Conservation (phyloP, 108 stramenopile species). For the Nitzschia palea region DNA sequence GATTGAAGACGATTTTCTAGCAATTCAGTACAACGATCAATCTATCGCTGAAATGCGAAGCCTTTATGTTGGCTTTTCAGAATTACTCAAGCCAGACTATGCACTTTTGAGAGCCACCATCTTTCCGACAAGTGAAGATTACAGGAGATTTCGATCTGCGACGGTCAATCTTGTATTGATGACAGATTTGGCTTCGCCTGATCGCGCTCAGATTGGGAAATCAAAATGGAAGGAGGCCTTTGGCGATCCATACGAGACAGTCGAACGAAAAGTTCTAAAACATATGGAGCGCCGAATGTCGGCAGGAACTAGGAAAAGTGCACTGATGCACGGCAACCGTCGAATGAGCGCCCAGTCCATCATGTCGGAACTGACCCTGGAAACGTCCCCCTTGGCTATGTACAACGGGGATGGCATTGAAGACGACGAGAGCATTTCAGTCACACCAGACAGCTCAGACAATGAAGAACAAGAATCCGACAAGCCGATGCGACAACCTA, state of each 20-base stretch:
- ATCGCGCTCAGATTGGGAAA: conserved; percentile 68
- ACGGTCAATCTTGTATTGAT: conserved; percentile 57
- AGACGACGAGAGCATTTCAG: conserved; percentile 47
- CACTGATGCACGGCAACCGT: conserved; percentile 2
- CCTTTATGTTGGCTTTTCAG: conserved; percentile 65
- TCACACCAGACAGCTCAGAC: conserved; percentile 27
- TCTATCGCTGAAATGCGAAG: conserved; percentile 72
- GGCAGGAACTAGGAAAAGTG: not conserved
- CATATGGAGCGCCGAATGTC: conserved; percentile 14
- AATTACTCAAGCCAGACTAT: conserved; percentile 50
- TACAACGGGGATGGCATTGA: conserved; percentile 43
- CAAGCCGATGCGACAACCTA: not conserved
- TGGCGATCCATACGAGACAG: conserved; percentile 65
- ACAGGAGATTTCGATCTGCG: conserved; percentile 57
- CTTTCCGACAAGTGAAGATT: conserved; percentile 55
- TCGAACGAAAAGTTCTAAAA: conserved; percentile 43
- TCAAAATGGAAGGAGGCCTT: conserved; percentile 85
- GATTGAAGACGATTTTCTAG: conserved; percentile 52
- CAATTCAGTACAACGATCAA: conserved; percentile 79
- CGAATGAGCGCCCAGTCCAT: conserved; percentile 24
- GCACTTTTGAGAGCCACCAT: conserved; percentile 41
- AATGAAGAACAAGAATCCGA: conserved; percentile 13
- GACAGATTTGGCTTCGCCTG: conserved; percentile 57
- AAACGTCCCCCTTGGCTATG: conserved; percentile 43
- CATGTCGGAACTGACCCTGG: conserved; percentile 20